phyloP scores from a whole-genome alignment of 805 yeast species.

The Kregervanrija fluxuum region DNA sequence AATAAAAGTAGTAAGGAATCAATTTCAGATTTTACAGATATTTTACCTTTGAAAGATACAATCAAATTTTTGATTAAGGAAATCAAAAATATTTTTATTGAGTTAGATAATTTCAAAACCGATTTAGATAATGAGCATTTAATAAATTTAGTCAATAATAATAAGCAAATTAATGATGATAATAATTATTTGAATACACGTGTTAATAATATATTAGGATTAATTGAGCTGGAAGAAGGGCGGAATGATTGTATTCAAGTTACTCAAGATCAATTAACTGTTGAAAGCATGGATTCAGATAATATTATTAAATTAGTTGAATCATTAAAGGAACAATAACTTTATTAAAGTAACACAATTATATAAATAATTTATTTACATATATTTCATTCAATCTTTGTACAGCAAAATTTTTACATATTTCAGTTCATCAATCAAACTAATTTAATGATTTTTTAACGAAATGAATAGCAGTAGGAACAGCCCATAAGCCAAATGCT shows the following conservation, averaged over 20 bases:
- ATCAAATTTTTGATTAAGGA: constrained; percentile 19
- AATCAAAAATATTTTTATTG: constrained; percentile 15
- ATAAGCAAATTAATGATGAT: constrained; percentile 5
- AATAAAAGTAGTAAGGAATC: not conserved
- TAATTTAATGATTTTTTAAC: constrained; percentile 34
- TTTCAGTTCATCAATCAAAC: not conserved
- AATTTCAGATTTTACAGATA: constrained; percentile 7
- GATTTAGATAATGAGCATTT: constrained; percentile 8
- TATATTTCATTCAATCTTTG: constrained; percentile 3
- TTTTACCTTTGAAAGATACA: constrained; percentile 23
- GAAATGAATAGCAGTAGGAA: constrained; percentile 50
- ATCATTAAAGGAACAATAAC: too few species aligned
- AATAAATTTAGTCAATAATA: constrained; percentile 5
- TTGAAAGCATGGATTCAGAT: too few species aligned
- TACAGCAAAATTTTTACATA: not conserved
- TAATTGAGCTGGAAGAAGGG: constrained; percentile 2
- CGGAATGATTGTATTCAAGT: too few species aligned
- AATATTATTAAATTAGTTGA: constrained; percentile 2
- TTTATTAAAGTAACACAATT: not conserved
- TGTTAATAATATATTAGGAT: constrained; percentile 9
- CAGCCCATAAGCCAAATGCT: constrained; percentile 57
- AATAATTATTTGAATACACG: constrained; percentile 17
- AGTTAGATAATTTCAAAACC: constrained; percentile 10
- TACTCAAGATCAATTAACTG: too few species aligned
- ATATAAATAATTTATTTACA: not conserved